These are phyloP conservation scores for Sporothrix mexicana DNA, from an alignment of 2,329 filamentous ascomycete genomes.

Conservation along the genomic window DNA sequence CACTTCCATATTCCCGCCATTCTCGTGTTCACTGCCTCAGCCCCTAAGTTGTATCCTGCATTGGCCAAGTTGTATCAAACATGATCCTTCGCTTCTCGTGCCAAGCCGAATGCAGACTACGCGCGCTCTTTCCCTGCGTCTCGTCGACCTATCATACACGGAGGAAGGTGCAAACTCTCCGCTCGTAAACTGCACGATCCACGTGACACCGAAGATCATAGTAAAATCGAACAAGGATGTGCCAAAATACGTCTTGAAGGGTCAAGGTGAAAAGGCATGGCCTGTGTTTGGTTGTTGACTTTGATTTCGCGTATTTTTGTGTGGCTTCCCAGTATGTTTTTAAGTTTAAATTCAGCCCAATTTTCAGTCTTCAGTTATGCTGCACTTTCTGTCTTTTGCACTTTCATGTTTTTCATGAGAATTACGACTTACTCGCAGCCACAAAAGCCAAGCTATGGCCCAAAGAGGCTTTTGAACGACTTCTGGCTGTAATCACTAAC, in stretches of 20 bases:
- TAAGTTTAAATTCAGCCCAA: not conserved
- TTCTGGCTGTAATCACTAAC: not conserved
- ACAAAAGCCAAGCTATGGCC: not conserved
- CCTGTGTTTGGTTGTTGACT: not conserved
- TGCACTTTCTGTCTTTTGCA: not conserved
- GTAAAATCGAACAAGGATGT: no score
- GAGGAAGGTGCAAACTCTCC: not conserved
- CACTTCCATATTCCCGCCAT: not conserved
- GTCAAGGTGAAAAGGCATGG: not conserved
- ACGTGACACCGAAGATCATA: not conserved
- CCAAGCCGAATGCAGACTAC: slow-evolving; percentile 3
- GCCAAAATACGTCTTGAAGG: not conserved
- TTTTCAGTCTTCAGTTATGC: not conserved
- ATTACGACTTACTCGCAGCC: not conserved
- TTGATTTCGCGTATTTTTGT: no score
- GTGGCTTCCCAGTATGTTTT: not conserved
- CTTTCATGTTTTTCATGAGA: not conserved
- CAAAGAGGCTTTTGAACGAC: not conserved
- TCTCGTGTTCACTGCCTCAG: not conserved
- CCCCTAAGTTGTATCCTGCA: slow-evolving; percentile 18
- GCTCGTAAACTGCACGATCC: not conserved
- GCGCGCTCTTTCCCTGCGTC: not conserved
- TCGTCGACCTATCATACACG: not conserved
- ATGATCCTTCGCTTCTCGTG: slow-evolving; percentile 12
- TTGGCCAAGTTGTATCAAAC: not conserved